Percentiles rank a stretch among this genome's conserved stretches.
Conservation (phyloP, 2,329 filamentous ascomycete genomes). For the Sclerotinia minor region DNA sequence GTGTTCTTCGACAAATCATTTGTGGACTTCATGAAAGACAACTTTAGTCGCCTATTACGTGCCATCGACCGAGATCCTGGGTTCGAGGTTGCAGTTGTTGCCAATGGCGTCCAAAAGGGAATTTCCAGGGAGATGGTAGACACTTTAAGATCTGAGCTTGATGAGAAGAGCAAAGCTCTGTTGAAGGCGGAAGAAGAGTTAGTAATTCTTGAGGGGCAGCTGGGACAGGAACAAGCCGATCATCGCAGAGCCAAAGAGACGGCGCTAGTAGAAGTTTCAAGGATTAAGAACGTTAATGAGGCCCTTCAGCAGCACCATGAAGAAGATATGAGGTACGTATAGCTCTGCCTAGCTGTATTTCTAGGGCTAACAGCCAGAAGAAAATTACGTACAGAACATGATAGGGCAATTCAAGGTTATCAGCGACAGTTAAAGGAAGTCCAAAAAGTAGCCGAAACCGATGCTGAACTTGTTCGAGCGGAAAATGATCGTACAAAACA, state of each 20-base stretch:
- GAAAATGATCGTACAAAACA: conserved; percentile 41
- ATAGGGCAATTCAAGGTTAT: conserved; percentile 34
- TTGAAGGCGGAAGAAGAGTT: conserved; percentile 50
- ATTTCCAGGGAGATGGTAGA: conserved; percentile 94
- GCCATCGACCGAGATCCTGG: conserved; percentile 90
- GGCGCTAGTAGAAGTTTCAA: conserved; percentile 52
- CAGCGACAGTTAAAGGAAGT: conserved; percentile 50
- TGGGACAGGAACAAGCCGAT: conserved; percentile 73
- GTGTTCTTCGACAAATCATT: conserved; percentile 85
- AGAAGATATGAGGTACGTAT: conserved; percentile 57
- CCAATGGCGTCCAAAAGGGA: conserved; percentile 80
- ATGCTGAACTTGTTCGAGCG: conserved; percentile 49
- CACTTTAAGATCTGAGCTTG: conserved; percentile 72
- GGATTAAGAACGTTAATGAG: conserved; percentile 58
- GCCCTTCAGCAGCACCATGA: conserved; percentile 69
- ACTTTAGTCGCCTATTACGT: conserved; percentile 80
- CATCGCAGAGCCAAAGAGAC: conserved; percentile 66
- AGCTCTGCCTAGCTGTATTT: neutral
- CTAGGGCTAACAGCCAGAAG: conserved; percentile 34
- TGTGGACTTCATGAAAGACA: conserved; percentile 93
- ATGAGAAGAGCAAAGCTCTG: conserved; percentile 63
- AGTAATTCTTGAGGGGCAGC: conserved; percentile 51
- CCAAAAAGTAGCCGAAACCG: conserved; percentile 51
- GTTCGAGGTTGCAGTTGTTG: conserved; percentile 77
- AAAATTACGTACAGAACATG: conserved; percentile 42